Base-by-base conservation (phyloP, 2,329 filamentous ascomycete species). In the Clonostachys solani region DNA sequence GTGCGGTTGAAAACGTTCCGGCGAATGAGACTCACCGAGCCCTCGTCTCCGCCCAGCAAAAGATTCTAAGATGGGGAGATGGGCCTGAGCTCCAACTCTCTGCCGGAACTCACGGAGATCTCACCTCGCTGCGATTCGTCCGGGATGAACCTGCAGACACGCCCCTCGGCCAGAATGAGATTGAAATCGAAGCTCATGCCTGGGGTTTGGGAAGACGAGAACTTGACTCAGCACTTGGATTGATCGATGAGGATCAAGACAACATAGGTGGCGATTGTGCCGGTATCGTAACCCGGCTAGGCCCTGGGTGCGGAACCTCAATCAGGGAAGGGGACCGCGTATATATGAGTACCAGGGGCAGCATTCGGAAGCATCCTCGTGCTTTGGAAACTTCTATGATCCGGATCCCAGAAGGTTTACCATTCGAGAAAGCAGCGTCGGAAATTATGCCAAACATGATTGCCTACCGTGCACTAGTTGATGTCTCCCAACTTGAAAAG, bases 161-260 rank as follows among this genome's bases (percentile, higher is more conserved):
- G 69, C 72, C 50, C 53, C 68, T 15, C 54, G 67, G 12, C 56
- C 59, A 12, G 57, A 57, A 62, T 16, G 52, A 66, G 43, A 49
- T 69, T 9, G 65, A 69, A 49, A 53, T 62, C 46, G 46, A 56
- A 35, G 47, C 54, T 43, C 43, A 50, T 13, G 60, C 55, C 13
- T 50, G 51, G 8, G 47, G 52, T 5, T 42, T 59, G n/a, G 50
- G 54, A 29, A 55, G 50, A 33, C 47, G 47, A 23, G 51, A 59
- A 15, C 49, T 56, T 16, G 15, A n/a, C 36, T 18, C 15, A 18
- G 36, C 51, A 2, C 50, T 56, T 16, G 54, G 55, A 2, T 47
- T 51, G 33, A 40, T 52, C 12, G 36, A 38, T 12, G 15, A 18
- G 15, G 64, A 59, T 1, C 38, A 55, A 13, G 23, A 29, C 23